Base-by-base conservation (phyloP, 2,329 filamentous ascomycete species). In the Akanthomyces uredinophilus region DNA sequence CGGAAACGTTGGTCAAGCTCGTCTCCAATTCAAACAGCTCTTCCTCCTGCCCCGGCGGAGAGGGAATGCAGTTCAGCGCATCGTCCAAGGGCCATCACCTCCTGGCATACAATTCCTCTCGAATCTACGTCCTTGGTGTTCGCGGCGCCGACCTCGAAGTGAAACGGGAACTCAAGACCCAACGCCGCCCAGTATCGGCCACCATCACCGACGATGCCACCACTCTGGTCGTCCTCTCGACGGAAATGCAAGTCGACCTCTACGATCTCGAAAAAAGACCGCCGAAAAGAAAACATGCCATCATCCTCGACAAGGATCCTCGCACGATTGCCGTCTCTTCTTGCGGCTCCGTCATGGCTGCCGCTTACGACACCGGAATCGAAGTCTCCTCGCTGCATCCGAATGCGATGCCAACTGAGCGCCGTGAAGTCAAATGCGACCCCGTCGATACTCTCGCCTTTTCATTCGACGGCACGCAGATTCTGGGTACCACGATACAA, bases 321-420 rank as follows among this genome's bases (percentile, higher is more conserved):
- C 85, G 87, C 60, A 87, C 91, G 16, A 89, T 96, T 66, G 87
- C 90, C 18, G 77, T 96, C 35, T 94, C 92, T 0, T 91, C 92
- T 1, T 90, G 89, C 65, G 91, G 91, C 27, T 87, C 88, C 49
- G 90, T 96, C 16, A 77, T 96, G 51, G 92, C 92, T 27, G 89
- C 91, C 18, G 92, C 92, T 8, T 96, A 93, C 73, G 87, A 92
- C 70, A 90, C 90, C 61, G 91, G 90, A n/a, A 93, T 96, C 65
- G 92, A 96, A 73, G 90, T 96, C 0, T 87, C 90, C 32, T 90
- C 91, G 5, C 78, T 96, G 44, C 85, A 84, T 53, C 79, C 87
- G 2, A 83, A 81, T 59, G 86, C 85, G 29, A 69, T 88, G 32
- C 74, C 83, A 14, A 89, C 85, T 0, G 88, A 92, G 67, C 83